A percentile compares a stretch with the other conserved stretches of the same genome.
Evolutionary conservation across 2,329 filamentous ascomycete species (phyloP).

Genomic region (Aspergillus brasiliensis): DNA sequence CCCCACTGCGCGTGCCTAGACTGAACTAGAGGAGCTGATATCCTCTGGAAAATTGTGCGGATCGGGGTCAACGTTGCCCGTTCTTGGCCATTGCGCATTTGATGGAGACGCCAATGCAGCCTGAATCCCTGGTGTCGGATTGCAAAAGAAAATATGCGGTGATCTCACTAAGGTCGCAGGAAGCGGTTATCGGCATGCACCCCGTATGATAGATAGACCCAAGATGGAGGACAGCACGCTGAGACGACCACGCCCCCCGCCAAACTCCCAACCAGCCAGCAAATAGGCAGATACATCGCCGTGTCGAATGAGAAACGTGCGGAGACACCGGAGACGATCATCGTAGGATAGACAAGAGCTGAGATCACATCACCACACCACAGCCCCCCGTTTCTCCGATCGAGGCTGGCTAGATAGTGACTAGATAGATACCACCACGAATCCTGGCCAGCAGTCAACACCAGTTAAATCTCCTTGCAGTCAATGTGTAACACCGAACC

Average conservation of each 20-base stretch:
- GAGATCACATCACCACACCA: neutral
- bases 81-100: neutral
- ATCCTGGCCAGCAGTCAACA: neutral
- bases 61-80: neutral
- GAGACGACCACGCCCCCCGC: neutral
- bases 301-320: neutral
- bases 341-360: neutral
- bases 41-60: neutral
- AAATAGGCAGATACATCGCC: too few species aligned
- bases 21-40: neutral
- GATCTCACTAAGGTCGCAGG: neutral
- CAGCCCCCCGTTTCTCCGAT: neutral
- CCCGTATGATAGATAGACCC: neutral
- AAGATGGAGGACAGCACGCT: neutral
- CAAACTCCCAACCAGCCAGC: neutral
- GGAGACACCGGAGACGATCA: neutral
- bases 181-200: slow-evolving; percentile 1
- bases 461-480: slow-evolving; percentile 7
- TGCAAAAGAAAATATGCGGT: slow-evolving; percentile 3
- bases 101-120: slow-evolving; percentile 13
- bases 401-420: neutral
- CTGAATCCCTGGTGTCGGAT: slow-evolving; percentile 1
- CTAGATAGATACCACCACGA: neutral
- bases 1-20: neutral
- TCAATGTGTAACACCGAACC: slow-evolving; percentile 17